Evolutionary conservation across 1,284 basidiomycete genomes (phyloP), one percentile per base, ranked within the genome.

Genomic region (Phylloboletellus chloephorus): DNA sequence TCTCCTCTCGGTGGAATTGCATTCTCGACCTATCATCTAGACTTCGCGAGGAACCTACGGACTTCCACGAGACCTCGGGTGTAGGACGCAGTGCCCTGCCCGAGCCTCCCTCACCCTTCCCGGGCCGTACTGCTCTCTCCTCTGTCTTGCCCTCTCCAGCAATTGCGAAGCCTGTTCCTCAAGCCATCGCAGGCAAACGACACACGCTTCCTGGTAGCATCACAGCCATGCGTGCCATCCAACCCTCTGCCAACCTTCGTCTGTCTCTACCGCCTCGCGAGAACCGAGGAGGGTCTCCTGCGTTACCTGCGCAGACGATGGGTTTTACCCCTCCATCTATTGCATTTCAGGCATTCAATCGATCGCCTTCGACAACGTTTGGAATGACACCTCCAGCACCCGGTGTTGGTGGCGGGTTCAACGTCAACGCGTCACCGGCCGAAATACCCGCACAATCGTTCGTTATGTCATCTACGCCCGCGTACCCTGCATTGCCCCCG

Each of bases 1-100:
- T 93, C 61, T 76, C 79, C 1, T 90, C 88, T 0, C 69, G 82
- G 17, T 94, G 91, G 91, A 93, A 90, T 52, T 91, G 88, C 48
- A 68, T 85, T 1, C 77, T 95, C 21, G 88, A 93, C 57, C 70
- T 94, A 9, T 72, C 83, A 1, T 66, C 76, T 10, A 60, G 59
- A 35, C 57, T 52, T 21, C 48, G 46, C 22, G 57, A 57, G 34
- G 58, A 58, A 32, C 49, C 47, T 12, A 31, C 35, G 26, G 49
- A 54, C 22, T 37, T 52, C 3, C 45, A 52, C 20, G 55, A 59
- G 23, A 38, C 52, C 5, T 50, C 57, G 9, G 38, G 42, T 28
- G 53, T 48, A 8, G 65, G 65, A 31, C 69, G 66, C 6, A 78
- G 68, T 38, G 77, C 71, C 3, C 67, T 87, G 12, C 85, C 84